phyloP scores from a whole-genome alignment of 108 stramenopile species.

The Aureococcus anophagefferens region DNA sequence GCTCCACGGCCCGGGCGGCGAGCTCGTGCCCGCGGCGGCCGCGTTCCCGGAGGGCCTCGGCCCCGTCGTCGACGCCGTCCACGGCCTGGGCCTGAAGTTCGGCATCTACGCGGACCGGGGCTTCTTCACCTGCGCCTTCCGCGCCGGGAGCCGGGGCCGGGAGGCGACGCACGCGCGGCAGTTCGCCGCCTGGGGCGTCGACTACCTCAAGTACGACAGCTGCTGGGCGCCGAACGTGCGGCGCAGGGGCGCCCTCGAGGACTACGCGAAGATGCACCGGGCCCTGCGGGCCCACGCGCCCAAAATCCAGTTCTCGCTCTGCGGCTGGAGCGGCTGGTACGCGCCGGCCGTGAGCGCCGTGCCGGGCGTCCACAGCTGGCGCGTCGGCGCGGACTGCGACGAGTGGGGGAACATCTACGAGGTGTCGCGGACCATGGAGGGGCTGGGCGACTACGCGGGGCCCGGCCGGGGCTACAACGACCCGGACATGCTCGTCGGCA shows the following conservation, averaged over 20 bases:
- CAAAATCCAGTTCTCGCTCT: neutral
- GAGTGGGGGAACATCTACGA: neutral
- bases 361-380: neutral
- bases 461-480: neutral
- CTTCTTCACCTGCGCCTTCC: neutral
- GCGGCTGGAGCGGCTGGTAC: neutral
- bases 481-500: neutral
- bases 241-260: neutral
- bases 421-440: neutral
- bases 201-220: neutral
- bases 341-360: neutral
- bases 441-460: neutral
- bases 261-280: neutral
- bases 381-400: neutral
- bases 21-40: neutral
- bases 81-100: constrained; percentile 11
- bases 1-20: neutral
- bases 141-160: neutral
- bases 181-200: neutral
- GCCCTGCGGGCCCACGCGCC: neutral
- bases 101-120: constrained; percentile 4
- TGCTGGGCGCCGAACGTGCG: neutral
- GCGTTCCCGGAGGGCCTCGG: neutral
- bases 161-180: neutral
- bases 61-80: neutral